Conservation (phyloP, 257 asterid species). For the Scutellaria galericulata region DNA sequence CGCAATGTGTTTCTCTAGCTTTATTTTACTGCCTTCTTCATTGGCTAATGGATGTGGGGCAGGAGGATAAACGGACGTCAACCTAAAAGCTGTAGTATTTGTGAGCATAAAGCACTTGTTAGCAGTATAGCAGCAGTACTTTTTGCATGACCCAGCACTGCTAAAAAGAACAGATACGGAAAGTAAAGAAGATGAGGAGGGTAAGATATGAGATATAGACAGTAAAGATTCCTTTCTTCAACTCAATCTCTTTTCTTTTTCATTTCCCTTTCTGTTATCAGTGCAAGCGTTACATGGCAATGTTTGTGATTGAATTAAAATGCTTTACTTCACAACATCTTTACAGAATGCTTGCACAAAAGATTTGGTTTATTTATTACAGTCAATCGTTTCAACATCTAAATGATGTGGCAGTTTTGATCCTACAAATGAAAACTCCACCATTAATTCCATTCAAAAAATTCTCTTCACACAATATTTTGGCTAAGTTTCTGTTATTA, state of each 20-base stretch:
- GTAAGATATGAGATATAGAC: constrained; percentile 17
- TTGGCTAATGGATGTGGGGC: constrained; percentile 89
- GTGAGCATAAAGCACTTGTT: constrained; percentile 36
- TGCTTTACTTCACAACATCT: background rate
- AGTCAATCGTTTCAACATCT: background rate
- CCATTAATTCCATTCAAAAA: constrained; percentile 28
- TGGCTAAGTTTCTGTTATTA: background rate
- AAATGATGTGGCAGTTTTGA: background rate
- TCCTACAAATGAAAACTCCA: background rate
- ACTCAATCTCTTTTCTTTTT: constrained; percentile 2
- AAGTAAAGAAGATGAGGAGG: constrained; percentile 11
- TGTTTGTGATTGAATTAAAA: background rate
- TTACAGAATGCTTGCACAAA: background rate
- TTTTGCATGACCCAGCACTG: background rate
- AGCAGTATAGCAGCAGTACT: background rate
- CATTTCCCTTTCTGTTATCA: background rate
- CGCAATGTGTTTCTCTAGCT: constrained; percentile 61
- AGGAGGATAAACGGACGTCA: constrained; percentile 86
- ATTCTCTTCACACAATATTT: constrained; percentile 17
- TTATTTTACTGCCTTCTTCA: constrained; percentile 48
- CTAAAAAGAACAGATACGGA: background rate
- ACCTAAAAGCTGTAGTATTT: constrained; percentile 83
- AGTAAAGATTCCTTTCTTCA: background rate
- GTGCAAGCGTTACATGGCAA: background rate
- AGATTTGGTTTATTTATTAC: background rate